Evolutionary conservation across 352 stramenopile species (phyloP).

Genomic region (Pythium biforme): DNA sequence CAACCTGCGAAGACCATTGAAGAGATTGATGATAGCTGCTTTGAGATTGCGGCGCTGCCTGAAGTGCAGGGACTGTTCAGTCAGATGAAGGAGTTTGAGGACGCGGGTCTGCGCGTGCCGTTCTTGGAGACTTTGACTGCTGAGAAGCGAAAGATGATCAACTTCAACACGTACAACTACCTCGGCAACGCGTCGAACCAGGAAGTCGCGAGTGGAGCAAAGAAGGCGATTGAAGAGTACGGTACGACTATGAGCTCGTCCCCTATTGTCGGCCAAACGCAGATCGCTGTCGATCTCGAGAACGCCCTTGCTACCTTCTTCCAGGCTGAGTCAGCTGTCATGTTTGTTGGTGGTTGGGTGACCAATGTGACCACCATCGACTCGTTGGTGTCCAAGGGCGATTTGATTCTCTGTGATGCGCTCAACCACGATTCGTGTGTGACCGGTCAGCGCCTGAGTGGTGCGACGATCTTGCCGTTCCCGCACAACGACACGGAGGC

Average conservation of each 20-base stretch:
- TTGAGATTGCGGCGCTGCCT: conserved; percentile 60
- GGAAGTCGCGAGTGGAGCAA: conserved; percentile 49
- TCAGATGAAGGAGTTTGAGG: conserved; percentile 76
- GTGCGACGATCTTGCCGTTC: conserved; percentile 76
- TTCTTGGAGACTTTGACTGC: conserved; percentile 70
- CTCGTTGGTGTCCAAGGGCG: conserved; percentile 62
- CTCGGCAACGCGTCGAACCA: conserved; percentile 67
- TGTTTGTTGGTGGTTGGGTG: conserved; percentile 77
- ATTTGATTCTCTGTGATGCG: conserved; percentile 76
- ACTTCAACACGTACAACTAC: conserved; percentile 90
- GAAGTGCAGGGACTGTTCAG: conserved; percentile 59
- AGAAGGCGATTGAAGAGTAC: conserved; percentile 65
- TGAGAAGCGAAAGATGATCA: conserved; percentile 70
- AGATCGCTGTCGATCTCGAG: conserved; percentile 71
- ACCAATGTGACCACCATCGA: conserved; percentile 80
- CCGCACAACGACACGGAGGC: conserved; percentile 74
- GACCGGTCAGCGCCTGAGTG: conserved; percentile 67
- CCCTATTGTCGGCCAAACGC: conserved; percentile 74
- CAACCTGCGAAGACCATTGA: conserved; percentile 46
- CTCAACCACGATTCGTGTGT: conserved; percentile 84
- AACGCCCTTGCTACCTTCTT: conserved; percentile 65
- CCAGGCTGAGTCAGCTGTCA: conserved; percentile 45
- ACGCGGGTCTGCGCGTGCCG: conserved; percentile 62
- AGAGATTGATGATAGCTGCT: conserved; percentile 67
- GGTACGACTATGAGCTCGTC: conserved; percentile 82